Evolutionary conservation across 192 early-diverging fungal genomes (phyloP), one percentile per base, ranked within the genome.

Genomic region (Geranomyces michiganensis): DNA sequence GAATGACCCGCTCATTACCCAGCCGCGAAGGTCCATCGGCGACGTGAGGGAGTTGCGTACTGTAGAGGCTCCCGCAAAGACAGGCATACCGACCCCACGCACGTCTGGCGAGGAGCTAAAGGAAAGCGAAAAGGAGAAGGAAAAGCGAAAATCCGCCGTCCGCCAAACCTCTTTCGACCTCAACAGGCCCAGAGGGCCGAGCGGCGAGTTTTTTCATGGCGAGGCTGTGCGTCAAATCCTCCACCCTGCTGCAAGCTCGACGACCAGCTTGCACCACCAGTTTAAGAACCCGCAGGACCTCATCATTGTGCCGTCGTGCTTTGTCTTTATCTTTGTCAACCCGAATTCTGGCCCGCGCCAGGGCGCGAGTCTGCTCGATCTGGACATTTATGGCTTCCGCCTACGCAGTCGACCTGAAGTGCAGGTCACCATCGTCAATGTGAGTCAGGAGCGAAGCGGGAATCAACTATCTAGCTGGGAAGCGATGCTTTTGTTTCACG

Each of bases 401-500:
- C 71, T 91, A 53, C 76, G 83, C 45, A 70, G 80, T 48, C 64
- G 77, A 26, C 88, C 87, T 15, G 75, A 84, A 12, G 86, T 91
- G 14, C 88, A 91, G 67, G 84, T 91, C 6, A 60, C 58, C 9
- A 60, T 60, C 86, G 89, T 67, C 83, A 88, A 9, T 88, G 88
- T 67, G 82, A 90, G 61, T 79, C 89, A 41, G 36, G 51, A 55
- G 51, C 51, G 51, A 55, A 55, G 51, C 51, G 51, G 15, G 14
- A 12, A n/a, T 12, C n/a, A 12, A 14, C n/a, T 12, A 14, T n/a
- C 46, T n/a, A 12, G n/a, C 46, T 47, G 51, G 6, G 51, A 55
- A 55, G 51, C 51, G 51, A 27, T 8, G 51, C 21, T 55, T 41
- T 10, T 10, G 3, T 41, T 41, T 10, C 10, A 41, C 36, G 36